Evolutionary conservation across 768 basidiomycete species (phyloP).

Genomic region (Epithele typhae): DNA sequence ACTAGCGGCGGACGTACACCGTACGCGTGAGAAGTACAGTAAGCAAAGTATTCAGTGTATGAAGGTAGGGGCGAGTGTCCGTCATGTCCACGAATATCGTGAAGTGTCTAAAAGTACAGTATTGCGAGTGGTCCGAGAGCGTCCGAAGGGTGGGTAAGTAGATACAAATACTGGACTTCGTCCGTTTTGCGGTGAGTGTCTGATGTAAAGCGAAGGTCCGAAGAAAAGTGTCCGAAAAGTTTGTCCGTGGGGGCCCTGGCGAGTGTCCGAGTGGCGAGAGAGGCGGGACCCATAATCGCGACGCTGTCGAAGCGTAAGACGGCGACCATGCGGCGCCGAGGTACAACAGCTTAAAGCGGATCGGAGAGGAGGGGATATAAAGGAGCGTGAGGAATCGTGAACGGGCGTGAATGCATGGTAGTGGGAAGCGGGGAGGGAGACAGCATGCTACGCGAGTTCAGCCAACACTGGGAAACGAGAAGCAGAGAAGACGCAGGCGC

Average conservation of each 20-base stretch:
- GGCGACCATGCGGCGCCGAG: conserved; percentile 13
- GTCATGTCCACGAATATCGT: conserved; percentile 10
- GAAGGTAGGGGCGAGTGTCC: conserved; percentile 7
- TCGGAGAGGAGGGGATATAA: no score
- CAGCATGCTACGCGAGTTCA: not conserved
- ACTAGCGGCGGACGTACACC: conserved; percentile 14
- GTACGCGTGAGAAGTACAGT: conserved; percentile 13
- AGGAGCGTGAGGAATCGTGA: conserved; percentile 19
- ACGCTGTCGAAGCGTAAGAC: conserved; percentile 12
- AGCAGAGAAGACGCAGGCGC: not conserved
- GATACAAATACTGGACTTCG: conserved; percentile 10
- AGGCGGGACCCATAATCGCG: conserved; percentile 10
- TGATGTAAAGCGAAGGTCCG: conserved; percentile 5
- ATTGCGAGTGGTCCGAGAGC: conserved; percentile 7
- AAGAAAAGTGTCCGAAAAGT: conserved; percentile 1
- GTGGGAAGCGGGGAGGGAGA: not conserved
- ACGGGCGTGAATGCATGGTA: conserved; percentile 19
- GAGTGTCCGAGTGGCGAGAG: not conserved
- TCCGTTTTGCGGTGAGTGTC: conserved; percentile 3
- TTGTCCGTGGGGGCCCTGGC: conserved; percentile 13
- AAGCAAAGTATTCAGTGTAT: no score
- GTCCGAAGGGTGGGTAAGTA: conserved; percentile 9
- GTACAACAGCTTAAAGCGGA: conserved; percentile 9
- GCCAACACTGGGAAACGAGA: conserved; percentile 8
- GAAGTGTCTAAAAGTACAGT: conserved; percentile 16